Base-by-base conservation (phyloP, 495 filamentous ascomycete species). In the Aspergillus ostianus region DNA sequence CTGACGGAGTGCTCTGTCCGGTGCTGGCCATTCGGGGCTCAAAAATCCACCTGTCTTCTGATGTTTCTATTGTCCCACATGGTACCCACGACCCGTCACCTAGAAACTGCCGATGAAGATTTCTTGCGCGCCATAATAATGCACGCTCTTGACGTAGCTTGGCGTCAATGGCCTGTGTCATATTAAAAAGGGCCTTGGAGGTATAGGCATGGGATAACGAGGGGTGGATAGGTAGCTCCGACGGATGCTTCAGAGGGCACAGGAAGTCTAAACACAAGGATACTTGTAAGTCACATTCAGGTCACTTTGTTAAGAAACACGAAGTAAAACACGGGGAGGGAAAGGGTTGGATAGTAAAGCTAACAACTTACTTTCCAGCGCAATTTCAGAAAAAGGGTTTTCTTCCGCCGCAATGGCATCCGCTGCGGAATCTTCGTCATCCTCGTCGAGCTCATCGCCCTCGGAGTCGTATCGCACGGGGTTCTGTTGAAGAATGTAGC, bases 61-160 rank as follows among this genome's bases (percentile, higher is more conserved):
- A 46, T 12, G 67, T 68, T 61, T 82, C 75, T 46, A 75, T 67
- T 21, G 77, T 67, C 45, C 83, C 90, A 67, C 86, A 88, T 6
- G 91, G 88, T 62, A 86, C 86, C 88, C 88, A 97, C 0, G 82
- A 84, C 55, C 84, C 80, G 69, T 97, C 93, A 18, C 93, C 93
- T 30, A 90, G 78, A 15, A 96, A 82, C 64, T 85, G 84, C 27
- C 87, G 88, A 60, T 92, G 82, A 8, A 97, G 70, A 58, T 90
- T 87, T 62, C 93, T 90, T 13, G 89, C 86, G 50, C 83, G 86
- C 85, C 87, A 91, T 23, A 96, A 74, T 6, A 86, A 80, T 56
- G 80, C 83, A 58, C 85, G 85, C 68, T 96, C 93, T 69, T 88
- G 87, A 27, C 90, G 89, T 58, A 93, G 80, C 60, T 91, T 89